phyloP scores from a whole-genome alignment of 2,329 filamentous ascomycete genomes.

The Ceratocystis cacaofunesta region DNA sequence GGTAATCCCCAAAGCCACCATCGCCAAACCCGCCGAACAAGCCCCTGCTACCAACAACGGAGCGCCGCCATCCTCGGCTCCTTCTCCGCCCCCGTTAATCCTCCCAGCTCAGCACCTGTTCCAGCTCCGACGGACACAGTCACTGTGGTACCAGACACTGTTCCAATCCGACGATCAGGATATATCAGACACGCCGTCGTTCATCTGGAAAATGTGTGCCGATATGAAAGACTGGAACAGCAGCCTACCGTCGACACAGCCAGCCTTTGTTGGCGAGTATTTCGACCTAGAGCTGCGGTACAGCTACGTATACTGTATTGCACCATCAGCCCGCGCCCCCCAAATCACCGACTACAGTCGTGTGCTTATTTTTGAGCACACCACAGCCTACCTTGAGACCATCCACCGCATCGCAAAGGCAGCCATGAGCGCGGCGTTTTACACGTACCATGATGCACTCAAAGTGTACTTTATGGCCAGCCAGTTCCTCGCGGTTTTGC shows the following conservation, averaged over 20 bases:
- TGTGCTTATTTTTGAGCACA: slow-evolving; percentile 71
- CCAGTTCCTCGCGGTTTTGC: slow-evolving; percentile 47
- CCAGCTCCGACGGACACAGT: slow-evolving; percentile 71
- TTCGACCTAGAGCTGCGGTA: slow-evolving; percentile 84
- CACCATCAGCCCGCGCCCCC: slow-evolving; percentile 60
- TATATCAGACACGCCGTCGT: slow-evolving; percentile 53
- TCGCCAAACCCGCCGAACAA: slow-evolving; percentile 21
- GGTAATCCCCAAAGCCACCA: slow-evolving; percentile 45
- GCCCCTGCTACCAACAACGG: slow-evolving; percentile 23
- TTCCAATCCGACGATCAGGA: slow-evolving; percentile 62
- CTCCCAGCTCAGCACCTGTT: slow-evolving; percentile 64
- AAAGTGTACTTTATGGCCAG: slow-evolving; percentile 62
- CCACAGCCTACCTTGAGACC: slow-evolving; percentile 63
- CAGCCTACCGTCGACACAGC: slow-evolving; percentile 51
- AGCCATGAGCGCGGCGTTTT: slow-evolving; percentile 46
- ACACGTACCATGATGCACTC: slow-evolving; percentile 78
- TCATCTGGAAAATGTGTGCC: slow-evolving; percentile 61
- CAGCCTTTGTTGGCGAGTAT: slow-evolving; percentile 52
- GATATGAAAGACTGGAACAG: slow-evolving; percentile 72
- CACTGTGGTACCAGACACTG: slow-evolving; percentile 75
- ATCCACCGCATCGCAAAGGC: slow-evolving; percentile 53
- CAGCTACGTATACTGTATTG: slow-evolving; percentile 79
- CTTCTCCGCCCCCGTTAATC: slow-evolving; percentile 32
- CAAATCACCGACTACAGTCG: slow-evolving; percentile 62
- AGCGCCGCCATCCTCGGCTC: slow-evolving; percentile 28